A percentile compares a stretch with the other conserved stretches of the same genome.
phyloP scores from a whole-genome alignment of 345 rosid genomes.

The Dimocarpus longan region DNA sequence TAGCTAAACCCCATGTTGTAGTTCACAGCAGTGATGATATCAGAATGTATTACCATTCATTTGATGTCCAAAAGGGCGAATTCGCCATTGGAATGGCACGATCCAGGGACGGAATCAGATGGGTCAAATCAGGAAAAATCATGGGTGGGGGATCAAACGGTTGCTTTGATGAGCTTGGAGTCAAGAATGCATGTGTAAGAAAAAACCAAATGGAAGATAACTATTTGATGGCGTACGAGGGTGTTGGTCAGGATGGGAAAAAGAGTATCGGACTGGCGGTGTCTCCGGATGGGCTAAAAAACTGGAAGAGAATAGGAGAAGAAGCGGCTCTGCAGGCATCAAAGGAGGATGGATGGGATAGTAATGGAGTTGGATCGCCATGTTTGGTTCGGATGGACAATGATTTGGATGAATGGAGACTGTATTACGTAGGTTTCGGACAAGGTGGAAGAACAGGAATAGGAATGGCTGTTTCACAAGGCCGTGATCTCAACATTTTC shows the following conservation, averaged over 20 bases:
- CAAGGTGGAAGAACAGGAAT: constrained; percentile 40
- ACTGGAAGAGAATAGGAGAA: constrained; percentile 40
- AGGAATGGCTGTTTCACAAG: constrained; percentile 49
- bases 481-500: constrained; percentile 31
- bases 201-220: constrained; percentile 37
- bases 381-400: constrained; percentile 47
- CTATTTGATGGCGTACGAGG: constrained; percentile 57
- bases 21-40: constrained; percentile 46
- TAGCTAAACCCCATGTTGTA: constrained; percentile 42
- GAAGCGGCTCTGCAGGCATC: constrained; percentile 28
- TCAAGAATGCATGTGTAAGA: constrained; percentile 38
- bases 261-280: constrained; percentile 46
- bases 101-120: constrained; percentile 56
- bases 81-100: constrained; percentile 49
- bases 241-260: constrained; percentile 32
- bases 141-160: constrained; percentile 43
- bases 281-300: constrained; percentile 44
- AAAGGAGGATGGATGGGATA: constrained; percentile 42
- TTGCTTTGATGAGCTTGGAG: constrained; percentile 46
- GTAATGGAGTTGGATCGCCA: constrained; percentile 40
- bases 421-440: constrained; percentile 47
- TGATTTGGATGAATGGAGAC: constrained; percentile 41
- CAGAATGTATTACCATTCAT: constrained; percentile 58
- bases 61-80: constrained; percentile 33
- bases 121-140: constrained; percentile 50